A percentile compares a stretch with the other conserved stretches of the same genome.
Conservation (phyloP, 1,284 basidiomycete species). For the Pseudozyma sp. region DNA sequence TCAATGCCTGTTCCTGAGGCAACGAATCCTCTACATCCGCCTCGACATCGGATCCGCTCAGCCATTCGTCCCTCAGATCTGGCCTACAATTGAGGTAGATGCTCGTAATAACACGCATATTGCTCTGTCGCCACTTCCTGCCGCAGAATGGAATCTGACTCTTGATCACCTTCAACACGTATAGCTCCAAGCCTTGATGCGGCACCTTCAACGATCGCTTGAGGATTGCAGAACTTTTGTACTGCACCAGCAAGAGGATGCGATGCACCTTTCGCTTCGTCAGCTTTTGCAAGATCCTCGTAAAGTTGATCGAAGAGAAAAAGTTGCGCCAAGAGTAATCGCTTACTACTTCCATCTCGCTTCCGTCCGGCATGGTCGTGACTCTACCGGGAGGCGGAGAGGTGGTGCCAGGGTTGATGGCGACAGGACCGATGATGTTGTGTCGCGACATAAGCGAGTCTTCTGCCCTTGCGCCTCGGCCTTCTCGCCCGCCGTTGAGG, state of each 20-base stretch:
- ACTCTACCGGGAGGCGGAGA: constrained; percentile 39
- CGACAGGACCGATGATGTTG: constrained; percentile 54
- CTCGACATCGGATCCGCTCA: constrained; percentile 91
- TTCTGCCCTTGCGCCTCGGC: constrained; percentile 66
- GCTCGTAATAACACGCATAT: constrained; percentile 99
- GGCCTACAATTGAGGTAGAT: constrained; percentile 98
- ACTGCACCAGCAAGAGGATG: constrained; percentile 95
- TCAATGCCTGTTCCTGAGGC: constrained; percentile 96
- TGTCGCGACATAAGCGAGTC: constrained; percentile 61
- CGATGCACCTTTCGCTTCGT: constrained; percentile 94
- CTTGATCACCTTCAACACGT: constrained; percentile 98
- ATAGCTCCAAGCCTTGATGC: constrained; percentile 92
- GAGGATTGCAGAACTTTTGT: constrained; percentile 89
- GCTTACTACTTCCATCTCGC: constrained; percentile 80
- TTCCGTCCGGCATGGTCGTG: constrained; percentile 41
- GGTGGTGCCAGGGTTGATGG: constrained; percentile 45
- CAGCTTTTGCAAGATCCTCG: constrained; percentile 96
- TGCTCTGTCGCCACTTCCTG: constrained; percentile 98
- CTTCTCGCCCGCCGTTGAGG: constrained; percentile 72
- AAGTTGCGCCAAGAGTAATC: constrained; percentile 99
- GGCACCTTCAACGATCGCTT: constrained; percentile 94
- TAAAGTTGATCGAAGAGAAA: constrained; percentile 97
- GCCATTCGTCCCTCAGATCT: constrained; percentile 96
- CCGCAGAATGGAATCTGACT: constrained; percentile 99
- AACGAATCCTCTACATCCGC: constrained; percentile 79